Evolutionary conservation across 2,329 filamentous ascomycete species (phyloP).

Genomic region (Kalmusia sp.): DNA sequence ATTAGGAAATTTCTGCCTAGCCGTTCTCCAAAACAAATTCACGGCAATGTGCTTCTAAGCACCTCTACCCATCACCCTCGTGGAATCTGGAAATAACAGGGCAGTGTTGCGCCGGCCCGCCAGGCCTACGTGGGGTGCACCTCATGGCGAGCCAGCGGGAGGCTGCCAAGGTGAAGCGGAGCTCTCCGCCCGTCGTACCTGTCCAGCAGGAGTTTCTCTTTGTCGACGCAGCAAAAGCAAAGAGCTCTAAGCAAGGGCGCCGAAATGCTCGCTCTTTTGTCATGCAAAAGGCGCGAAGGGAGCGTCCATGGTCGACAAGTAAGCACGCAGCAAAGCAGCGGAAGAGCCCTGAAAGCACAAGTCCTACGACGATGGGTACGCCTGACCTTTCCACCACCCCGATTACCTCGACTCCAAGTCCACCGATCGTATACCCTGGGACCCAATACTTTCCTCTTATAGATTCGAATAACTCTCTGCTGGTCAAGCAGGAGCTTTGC

Average conservation of each 20-base stretch:
- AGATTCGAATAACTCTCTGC: constrained; percentile 18
- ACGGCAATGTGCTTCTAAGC: constrained; percentile 30
- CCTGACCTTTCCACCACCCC: constrained; percentile 36
- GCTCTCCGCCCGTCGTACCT: constrained; percentile 27
- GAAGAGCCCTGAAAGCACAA: constrained; percentile 33
- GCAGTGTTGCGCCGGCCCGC: constrained; percentile 14
- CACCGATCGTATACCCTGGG: constrained; percentile 24
- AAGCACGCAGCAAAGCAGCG: constrained; percentile 44
- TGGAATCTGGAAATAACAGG: constrained; percentile 24
- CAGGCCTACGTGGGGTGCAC: constrained; percentile 27
- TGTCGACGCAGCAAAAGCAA: constrained; percentile 46
- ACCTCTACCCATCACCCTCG: constrained; percentile 28
- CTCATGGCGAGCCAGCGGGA: constrained; percentile 36
- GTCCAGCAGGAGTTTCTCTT: constrained; percentile 47
- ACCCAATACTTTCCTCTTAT: constrained; percentile 28
- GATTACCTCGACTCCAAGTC: constrained; percentile 41
- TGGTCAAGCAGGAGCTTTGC: constrained; percentile 33
- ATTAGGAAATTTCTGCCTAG: constrained; percentile 37
- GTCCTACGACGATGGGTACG: constrained; percentile 37
- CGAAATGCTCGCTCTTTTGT: constrained; percentile 50
- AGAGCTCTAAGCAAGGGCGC: constrained; percentile 46
- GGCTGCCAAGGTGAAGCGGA: constrained; percentile 26
- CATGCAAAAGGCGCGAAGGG: constrained; percentile 48
- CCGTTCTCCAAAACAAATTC: constrained; percentile 23
- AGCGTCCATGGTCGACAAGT: constrained; percentile 49